Evolutionary conservation across 2,329 filamentous ascomycete genomes (phyloP), one percentile per base, ranked within the genome.

Genomic region (Aureobasidium sp.): DNA sequence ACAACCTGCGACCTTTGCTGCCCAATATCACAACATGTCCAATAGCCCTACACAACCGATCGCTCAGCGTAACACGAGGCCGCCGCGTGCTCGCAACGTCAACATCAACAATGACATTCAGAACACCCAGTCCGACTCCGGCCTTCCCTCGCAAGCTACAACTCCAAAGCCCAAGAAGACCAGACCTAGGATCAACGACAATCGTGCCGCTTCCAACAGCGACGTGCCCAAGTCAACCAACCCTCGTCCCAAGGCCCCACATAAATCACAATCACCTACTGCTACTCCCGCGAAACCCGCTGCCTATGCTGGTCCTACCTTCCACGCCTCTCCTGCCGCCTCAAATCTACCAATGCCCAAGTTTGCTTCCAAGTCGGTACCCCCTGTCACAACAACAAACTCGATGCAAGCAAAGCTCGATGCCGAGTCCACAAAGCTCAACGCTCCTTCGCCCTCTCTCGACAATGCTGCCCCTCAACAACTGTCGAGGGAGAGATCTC

Each of bases 251-350:
- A 71, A 69, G 65, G 70, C 69, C 51, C 55, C 65, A 29, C 65
- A 66, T 43, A 71, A 71, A 58, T 67, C 69, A 60, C 59, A 71
- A 58, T 67, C 69, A 60, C 59, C 68, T 59, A 68, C 27, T 25
- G 53, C 62, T 58, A 79, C 79, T 10, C 82, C 83, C 40, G 74
- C 76, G 54, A 84, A 88, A 67, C 74, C 77, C 68, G 75, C 77
- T 68, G 90, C 91, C 53, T 99, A 97, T 80, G 96, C 96, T 45
- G 96, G 95, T 18, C 92, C 95, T 40, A 97, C 94, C 7, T 99
- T 98, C 78, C 95, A 98, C 78, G 93, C 94, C 47, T 98, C 96
- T 11, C 96, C 96, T 25, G 95, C 95, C 2, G 92, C 96, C 0
- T 97, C 94, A 11, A 90, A 94, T 29, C 84, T 99, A 38, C 96